Evolutionary conservation across 176 grass and related monocot species (phyloP), one percentile per base, ranked within the genome.

Genomic region (Ananas comosus): DNA sequence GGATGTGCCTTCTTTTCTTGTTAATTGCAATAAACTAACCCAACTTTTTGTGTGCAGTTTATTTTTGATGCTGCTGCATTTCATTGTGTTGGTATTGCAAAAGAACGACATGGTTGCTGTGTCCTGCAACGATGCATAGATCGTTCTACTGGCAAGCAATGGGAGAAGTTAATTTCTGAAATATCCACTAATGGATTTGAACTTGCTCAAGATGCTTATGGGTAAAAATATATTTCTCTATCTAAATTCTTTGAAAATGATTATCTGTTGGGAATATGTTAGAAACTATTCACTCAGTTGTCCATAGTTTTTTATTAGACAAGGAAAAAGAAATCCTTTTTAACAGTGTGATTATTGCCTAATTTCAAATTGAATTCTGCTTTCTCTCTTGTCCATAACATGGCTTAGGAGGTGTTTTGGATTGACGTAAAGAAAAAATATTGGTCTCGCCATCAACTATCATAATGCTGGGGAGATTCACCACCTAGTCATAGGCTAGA

Each of bases 21-120:
- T 7, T 42, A 42, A 42, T 42, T 42, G 33, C 33, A 42, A 42
- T 42, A 42, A 42, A 61, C 56, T 18, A 57, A 61, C 56, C 9
- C 2, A 61, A 61, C 9, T 33, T 56, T 50, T 73, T 74, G 19
- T 33, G 12, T 33, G 50, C 78, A 92, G 92, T 83, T 89, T 67
- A 92, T 96, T 76, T 96, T 83, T 78, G 88, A 96, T 27, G 83
- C 86, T 23, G 92, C 88, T 64, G 81, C 81, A 76, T 66, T 50
- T 42, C 70, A 83, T 57, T 87, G 86, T 81, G 80, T 81, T 79
- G 68, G 87, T 33, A 85, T 96, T 54, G 92, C 92, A 9, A 83
- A 85, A 66, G 83, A 92, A 74, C 88, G 78, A 49, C 86, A 92
- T 78, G 88, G 88, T 42, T 96, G 92, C 64, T 96, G 88, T 83